A percentile compares a stretch with the other conserved stretches of the same genome.
Evolutionary conservation across 768 basidiomycete genomes (phyloP).

Genomic region (Leccinum disarticulatum): DNA sequence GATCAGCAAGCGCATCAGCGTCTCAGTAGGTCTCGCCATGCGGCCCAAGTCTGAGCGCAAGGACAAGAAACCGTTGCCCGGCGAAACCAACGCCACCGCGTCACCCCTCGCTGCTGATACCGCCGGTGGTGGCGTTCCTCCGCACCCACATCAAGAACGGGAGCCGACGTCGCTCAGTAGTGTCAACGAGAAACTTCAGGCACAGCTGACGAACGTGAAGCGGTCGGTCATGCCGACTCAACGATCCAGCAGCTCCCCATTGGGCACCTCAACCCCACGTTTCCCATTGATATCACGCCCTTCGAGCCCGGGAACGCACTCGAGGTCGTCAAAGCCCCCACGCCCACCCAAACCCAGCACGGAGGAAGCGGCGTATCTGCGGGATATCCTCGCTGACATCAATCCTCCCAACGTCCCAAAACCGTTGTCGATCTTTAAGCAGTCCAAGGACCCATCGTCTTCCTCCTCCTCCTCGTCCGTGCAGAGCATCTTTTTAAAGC

Average conservation of each 20-base stretch:
- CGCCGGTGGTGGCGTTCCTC: conserved; percentile 2
- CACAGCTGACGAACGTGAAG: conserved; percentile 27
- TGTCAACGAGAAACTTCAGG: conserved; percentile 28
- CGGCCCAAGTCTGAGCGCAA: conserved; percentile 37
- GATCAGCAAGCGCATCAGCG: conserved; percentile 61
- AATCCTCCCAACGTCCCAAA: conserved; percentile 40
- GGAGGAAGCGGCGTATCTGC: conserved; percentile 66
- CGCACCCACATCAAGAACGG: conserved; percentile 11
- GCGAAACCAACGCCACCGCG: conserved; percentile 13
- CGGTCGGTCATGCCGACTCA: conserved; percentile 25
- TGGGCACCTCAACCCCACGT: conserved; percentile 18
- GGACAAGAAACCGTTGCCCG: conserved; percentile 28
- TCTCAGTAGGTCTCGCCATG: conserved; percentile 49
- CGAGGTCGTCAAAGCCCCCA: conserved; percentile 40
- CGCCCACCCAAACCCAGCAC: conserved; percentile 54
- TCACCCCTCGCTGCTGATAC: conserved; percentile 7
- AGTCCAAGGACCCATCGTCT: conserved; percentile 29
- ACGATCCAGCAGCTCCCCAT: conserved; percentile 20
- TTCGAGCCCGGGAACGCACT: conserved; percentile 30
- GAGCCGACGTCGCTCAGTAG: conserved; percentile 23
- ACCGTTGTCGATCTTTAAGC: conserved; percentile 53
- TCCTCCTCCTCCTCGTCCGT: conserved; percentile 11
- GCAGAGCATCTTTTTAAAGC: conserved; percentile 30
- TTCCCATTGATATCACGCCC: conserved; percentile 30
- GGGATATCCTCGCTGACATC: conserved; percentile 66